Conservation (phyloP, 768 basidiomycete species). For the Lactifluus subvellereus region DNA sequence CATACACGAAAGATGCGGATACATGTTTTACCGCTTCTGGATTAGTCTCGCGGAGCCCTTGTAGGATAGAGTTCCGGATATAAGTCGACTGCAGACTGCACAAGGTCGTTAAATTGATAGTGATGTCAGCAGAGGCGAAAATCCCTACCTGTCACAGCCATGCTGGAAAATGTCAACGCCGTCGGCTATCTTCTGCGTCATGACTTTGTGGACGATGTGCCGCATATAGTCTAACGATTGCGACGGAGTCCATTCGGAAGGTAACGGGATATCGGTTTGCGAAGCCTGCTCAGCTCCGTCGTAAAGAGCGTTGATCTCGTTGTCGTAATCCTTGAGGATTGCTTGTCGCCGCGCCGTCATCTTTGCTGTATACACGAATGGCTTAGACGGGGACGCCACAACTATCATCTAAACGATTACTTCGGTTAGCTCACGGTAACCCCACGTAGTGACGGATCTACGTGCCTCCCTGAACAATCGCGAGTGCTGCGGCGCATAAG, state of each 20-base stretch:
- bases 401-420: conserved; percentile 38
- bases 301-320: conserved; percentile 40
- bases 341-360: conserved; percentile 35
- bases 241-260: conserved; percentile 27
- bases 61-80: conserved; percentile 28
- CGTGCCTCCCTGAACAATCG: conserved; percentile 42
- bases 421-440: background rate
- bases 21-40: conserved; percentile 18
- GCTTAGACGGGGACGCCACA: conserved; percentile 35
- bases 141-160: conserved; percentile 38
- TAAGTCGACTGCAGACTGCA: conserved; percentile 28
- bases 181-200: conserved; percentile 29
- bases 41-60: conserved; percentile 25
- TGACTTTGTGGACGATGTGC: conserved; percentile 32
- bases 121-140: background rate
- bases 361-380: conserved; percentile 42
- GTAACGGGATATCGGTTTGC: conserved; percentile 28
- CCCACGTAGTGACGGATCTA: background rate
- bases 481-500: conserved; percentile 40
- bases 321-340: conserved; percentile 35
- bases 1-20: conserved; percentile 26
- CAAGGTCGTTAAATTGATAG: background rate
- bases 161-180: conserved; percentile 36
- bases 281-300: conserved; percentile 32
- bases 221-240: conserved; percentile 32